These are phyloP conservation scores for Fusarium longipes DNA, from an alignment of 2,329 filamentous ascomycete species.

Conservation along the genomic window DNA sequence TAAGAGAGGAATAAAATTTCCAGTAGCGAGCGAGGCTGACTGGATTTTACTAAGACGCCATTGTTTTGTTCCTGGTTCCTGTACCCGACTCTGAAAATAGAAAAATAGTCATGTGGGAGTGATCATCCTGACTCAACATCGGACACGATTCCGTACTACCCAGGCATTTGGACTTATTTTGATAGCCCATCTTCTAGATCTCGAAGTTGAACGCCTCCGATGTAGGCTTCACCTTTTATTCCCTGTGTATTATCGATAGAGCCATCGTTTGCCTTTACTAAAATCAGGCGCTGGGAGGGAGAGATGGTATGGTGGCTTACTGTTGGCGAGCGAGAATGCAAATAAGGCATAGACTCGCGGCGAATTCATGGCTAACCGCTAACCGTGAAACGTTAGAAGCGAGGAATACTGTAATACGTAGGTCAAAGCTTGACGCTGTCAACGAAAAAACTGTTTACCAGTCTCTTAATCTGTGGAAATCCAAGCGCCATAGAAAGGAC, in stretches of 20 bases:
- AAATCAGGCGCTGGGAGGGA: no score
- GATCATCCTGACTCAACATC: neutral
- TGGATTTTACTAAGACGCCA: neutral
- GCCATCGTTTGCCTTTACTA: no score
- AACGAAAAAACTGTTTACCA: neutral
- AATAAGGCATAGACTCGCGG: rapidly evolving
- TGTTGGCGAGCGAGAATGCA: neutral
- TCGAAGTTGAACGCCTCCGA: neutral
- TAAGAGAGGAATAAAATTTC: no score
- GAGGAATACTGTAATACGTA: neutral
- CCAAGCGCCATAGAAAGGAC: rapidly evolving
- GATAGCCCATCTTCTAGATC: neutral
- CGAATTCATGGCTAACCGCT: neutral
- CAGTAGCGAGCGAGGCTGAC: no score
- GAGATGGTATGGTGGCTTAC: neutral
- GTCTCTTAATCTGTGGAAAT: neutral
- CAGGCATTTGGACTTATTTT: no score
- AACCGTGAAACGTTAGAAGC: neutral
- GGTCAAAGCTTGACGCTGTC: neutral
- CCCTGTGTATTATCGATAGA: neutral
- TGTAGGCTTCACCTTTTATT: rapidly evolving
- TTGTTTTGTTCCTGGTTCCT: neutral
- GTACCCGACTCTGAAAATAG: neutral
- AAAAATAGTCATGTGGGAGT: rapidly evolving
- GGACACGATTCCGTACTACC: neutral